These are phyloP conservation scores for Endogone sp. DNA, from an alignment of 192 early-diverging fungal species.

Conservation along the genomic window DNA sequence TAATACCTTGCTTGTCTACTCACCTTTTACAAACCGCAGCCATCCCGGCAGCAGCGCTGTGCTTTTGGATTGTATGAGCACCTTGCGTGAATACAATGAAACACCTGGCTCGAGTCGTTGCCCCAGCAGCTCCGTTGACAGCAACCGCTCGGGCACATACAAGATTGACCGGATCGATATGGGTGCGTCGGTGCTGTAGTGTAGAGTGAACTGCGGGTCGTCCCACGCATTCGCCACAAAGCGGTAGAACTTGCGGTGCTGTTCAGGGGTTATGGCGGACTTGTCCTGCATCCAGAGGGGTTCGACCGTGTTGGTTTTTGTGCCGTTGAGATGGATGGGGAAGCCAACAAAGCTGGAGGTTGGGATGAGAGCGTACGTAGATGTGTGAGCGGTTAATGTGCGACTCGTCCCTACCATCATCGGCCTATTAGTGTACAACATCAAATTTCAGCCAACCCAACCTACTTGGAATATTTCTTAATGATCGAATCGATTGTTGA, in stretches of 20 bases:
- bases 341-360: slow-evolving; percentile 51
- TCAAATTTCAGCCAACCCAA: background rate
- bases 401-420: too few relatives aligned
- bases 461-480: slow-evolving; percentile 59
- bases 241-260: slow-evolving; percentile 58
- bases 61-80: slow-evolving; percentile 63
- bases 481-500: slow-evolving; percentile 47
- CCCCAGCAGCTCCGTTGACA: slow-evolving; percentile 43
- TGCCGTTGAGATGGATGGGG: slow-evolving; percentile 53
- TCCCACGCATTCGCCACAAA: slow-evolving; percentile 58
- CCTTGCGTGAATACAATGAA: slow-evolving; percentile 59
- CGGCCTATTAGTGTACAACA: too few relatives aligned
- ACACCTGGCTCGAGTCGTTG: slow-evolving; percentile 51
- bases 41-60: slow-evolving; percentile 71
- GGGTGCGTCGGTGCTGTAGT: slow-evolving; percentile 62
- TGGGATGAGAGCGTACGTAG: too few relatives aligned
- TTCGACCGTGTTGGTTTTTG: slow-evolving; percentile 53
- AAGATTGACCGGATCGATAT: slow-evolving; percentile 53
- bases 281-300: slow-evolving; percentile 60
- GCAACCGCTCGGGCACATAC: slow-evolving; percentile 55
- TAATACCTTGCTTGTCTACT: too few relatives aligned
- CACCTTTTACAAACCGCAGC: slow-evolving; percentile 65
- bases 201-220: slow-evolving; percentile 53
- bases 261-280: slow-evolving; percentile 46
- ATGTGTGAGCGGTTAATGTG: too few relatives aligned